Conservation (phyloP, 768 basidiomycete genomes). For the Russula sp. region DNA sequence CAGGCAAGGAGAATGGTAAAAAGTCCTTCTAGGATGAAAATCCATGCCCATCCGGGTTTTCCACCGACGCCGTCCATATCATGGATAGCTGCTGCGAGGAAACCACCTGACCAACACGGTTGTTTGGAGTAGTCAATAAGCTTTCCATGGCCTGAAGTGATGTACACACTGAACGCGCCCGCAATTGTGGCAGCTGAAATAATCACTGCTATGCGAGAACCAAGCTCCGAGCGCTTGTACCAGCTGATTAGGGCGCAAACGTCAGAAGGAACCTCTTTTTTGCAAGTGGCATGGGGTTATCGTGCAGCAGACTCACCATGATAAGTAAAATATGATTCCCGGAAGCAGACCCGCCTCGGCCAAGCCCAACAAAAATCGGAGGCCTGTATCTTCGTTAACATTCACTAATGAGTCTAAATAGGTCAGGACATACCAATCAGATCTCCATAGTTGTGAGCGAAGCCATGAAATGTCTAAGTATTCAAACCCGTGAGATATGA, state of each 20-base stretch:
- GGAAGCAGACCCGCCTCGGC: slow-evolving; percentile 4
- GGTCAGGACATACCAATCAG: not conserved
- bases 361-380: slow-evolving; percentile 1
- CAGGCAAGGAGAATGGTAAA: not conserved
- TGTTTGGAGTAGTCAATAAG: not conserved
- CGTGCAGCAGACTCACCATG: not conserved
- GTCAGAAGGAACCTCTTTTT: not conserved
- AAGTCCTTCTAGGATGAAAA: slow-evolving; percentile 7
- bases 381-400: not conserved
- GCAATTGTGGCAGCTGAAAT: not conserved
- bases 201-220: slow-evolving; percentile 3
- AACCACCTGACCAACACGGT: not conserved
- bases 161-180: slow-evolving; percentile 5
- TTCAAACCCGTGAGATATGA: not conserved
- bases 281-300: not conserved
- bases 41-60: slow-evolving; percentile 9
- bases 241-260: not conserved
- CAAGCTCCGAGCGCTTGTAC: slow-evolving; percentile 9
- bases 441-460: not conserved
- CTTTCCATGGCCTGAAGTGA: not conserved
- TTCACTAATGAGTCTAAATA: not conserved
- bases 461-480: not conserved
- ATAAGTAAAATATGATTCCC: not conserved
- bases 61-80: slow-evolving; percentile 6
- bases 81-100: slow-evolving; percentile 1